These are phyloP conservation scores for Psilocybe cubensis DNA, from an alignment of 768 basidiomycete species.

Conservation along the genomic window DNA sequence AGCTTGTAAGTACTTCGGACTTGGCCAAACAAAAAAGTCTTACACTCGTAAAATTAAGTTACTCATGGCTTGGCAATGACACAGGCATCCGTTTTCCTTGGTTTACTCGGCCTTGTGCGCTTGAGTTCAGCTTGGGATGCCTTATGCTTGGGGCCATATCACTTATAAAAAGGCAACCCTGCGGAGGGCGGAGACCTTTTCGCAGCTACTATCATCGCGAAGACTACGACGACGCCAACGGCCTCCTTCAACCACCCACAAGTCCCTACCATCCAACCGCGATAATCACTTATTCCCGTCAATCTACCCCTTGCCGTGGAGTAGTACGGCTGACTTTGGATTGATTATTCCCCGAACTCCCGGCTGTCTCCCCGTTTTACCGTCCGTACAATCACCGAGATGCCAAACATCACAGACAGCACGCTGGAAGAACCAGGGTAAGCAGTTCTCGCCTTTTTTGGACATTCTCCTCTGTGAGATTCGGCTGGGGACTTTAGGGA, in stretches of 20 bases:
- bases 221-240: not conserved
- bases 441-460: constrained; percentile 2
- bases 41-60: constrained; percentile 2
- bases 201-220: not conserved
- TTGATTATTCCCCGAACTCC: not conserved
- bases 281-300: not conserved
- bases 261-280: not conserved
- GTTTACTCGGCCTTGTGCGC: not conserved
- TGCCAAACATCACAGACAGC: too few relatives aligned
- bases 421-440: constrained; percentile 7
- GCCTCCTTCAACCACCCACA: not conserved
- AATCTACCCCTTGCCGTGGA: not conserved
- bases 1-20: not conserved
- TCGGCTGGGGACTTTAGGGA: not conserved
- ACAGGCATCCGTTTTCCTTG: not conserved
- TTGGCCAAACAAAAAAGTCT: not conserved
- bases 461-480: not conserved
- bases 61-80: constrained; percentile 1
- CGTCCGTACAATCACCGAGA: constrained; percentile 9
- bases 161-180: constrained; percentile 1
- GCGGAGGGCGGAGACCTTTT: not conserved
- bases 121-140: constrained; percentile 1
- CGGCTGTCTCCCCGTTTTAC: not conserved
- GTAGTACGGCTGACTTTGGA: not conserved
- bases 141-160: not conserved